Percentiles rank a stretch among this genome's conserved stretches.
phyloP scores from a whole-genome alignment of 805 yeast species.

The Ogataea glucozyma region DNA sequence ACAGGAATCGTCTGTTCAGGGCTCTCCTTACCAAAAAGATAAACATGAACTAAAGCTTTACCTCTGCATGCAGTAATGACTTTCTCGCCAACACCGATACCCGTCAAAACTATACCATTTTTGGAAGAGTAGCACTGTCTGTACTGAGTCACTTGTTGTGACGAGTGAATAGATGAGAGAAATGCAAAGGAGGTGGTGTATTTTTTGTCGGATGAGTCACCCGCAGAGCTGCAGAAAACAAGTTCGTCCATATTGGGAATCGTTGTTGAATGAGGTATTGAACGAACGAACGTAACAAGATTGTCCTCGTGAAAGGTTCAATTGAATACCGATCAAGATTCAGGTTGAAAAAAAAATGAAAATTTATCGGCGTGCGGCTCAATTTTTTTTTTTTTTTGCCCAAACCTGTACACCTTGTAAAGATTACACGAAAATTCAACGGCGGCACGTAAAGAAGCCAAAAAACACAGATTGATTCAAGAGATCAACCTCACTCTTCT shows the following conservation, averaged over 20 bases:
- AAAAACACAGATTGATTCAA: neutral
- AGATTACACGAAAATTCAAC: neutral
- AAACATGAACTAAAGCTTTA: constrained; percentile 75
- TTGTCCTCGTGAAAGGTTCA: no score
- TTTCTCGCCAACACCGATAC: constrained; percentile 48
- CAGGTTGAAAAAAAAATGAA: neutral
- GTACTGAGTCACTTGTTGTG: constrained; percentile 50
- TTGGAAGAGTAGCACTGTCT: constrained; percentile 51
- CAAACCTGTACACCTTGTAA: constrained; percentile 1
- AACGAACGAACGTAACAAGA: no score
- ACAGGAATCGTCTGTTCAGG: constrained; percentile 79
- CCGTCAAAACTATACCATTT: constrained; percentile 50
- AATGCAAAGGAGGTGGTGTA: constrained; percentile 37
- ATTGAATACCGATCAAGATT: no score
- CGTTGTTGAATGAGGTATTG: neutral
- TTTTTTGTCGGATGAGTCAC: constrained; percentile 44
- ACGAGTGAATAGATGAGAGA: constrained; percentile 45
- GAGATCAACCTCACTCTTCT: neutral
- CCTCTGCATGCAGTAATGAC: constrained; percentile 65
- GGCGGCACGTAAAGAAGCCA: constrained; percentile 3
- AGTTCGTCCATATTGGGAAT: constrained; percentile 48
- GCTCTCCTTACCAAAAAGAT: constrained; percentile 67
- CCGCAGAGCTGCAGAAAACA: constrained; percentile 47
- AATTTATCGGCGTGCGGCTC: constrained; percentile 5
- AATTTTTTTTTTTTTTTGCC: neutral